Conservation (phyloP, 768 basidiomycete genomes). For the Suillus occidentalis region DNA sequence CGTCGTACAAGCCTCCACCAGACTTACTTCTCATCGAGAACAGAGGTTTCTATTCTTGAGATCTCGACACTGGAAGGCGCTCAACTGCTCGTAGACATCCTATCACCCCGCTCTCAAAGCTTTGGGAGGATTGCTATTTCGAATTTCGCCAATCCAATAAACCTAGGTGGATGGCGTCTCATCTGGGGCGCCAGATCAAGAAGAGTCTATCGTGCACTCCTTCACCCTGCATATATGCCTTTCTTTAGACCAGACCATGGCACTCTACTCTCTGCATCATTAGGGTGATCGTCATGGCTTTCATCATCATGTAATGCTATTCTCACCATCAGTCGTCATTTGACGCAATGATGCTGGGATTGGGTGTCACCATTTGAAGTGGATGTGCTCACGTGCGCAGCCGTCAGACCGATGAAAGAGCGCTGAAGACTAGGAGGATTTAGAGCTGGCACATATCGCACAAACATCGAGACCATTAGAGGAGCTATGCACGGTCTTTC, state of each 20-base stretch:
- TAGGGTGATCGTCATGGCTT: conserved; percentile 49
- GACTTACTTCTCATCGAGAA: background rate
- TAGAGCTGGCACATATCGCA: conserved; percentile 76
- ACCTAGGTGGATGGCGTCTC: conserved; percentile 76
- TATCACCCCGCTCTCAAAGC: conserved; percentile 13
- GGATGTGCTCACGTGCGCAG: too few species aligned
- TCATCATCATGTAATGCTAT: conserved; percentile 77
- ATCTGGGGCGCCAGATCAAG: conserved; percentile 71
- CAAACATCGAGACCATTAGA: conserved; percentile 57
- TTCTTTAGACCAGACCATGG: conserved; percentile 48
- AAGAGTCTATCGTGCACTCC: conserved; percentile 76
- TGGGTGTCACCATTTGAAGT: conserved; percentile 48
- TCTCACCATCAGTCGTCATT: conserved; percentile 60
- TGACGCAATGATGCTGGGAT: conserved; percentile 63
- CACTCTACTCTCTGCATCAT: conserved; percentile 63
- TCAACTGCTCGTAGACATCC: conserved; percentile 31
- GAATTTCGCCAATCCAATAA: conserved; percentile 74
- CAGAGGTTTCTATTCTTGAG: conserved; percentile 51
- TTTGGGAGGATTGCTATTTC: conserved; percentile 56
- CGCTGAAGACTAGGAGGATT: conserved; percentile 56
- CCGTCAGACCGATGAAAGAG: conserved; percentile 8
- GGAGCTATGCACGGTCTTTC: conserved; percentile 55
- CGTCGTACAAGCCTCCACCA: conserved; percentile 13
- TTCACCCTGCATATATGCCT: conserved; percentile 69
- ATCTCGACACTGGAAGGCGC: conserved; percentile 63